Base-by-base conservation (phyloP, 805 yeast genomes). In the Ogataea paraovalis region DNA sequence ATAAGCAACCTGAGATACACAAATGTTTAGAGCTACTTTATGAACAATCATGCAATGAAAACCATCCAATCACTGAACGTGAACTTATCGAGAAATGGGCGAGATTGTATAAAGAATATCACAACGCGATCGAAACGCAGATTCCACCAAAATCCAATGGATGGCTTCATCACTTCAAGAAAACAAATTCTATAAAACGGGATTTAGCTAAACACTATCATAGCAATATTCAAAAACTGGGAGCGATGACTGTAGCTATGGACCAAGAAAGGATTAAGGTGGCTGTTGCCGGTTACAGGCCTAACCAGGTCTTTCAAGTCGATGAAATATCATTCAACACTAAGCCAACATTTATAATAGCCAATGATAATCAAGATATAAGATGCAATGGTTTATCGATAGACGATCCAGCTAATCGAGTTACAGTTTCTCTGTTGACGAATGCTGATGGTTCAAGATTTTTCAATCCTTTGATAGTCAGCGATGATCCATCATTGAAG, bases 161-260 rank as follows among this genome's bases (percentile, higher is more conserved):
- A 0, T 72, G 75, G 75, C 46, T 71, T 5, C 67, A 68, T 39
- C 68, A 69, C 51, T 71, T 71, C 58, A 70, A 67, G 44, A 60
- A 58, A 42, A 57, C 64, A 37, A 61, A 65, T 49, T 43, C 58
- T 4, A 42, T 57, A 2, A 65, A 64, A 45, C 51, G 59, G 32
- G 61, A 62, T 4, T 46, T 64, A 18, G 68, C 69, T 7, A 43
- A 49, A 13, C 34, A 46, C 1, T 67, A 65, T 43, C 59, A 63
- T 45, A 46, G 45, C 12, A 49, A 55, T 20, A 27, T 47, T 4
- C 56, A 52, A 13, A 38, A 56, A 4, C 48, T 51, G 7, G 46
- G 51, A 14, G 44, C 51, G 19, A 49, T 47, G 19, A 41, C 56
- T 8, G 42, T 60, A 28, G 47, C 43, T 10, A 52, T 45, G 2